Base-by-base conservation (phyloP, 352 stramenopile species). In the Globisporangium yorkense region DNA sequence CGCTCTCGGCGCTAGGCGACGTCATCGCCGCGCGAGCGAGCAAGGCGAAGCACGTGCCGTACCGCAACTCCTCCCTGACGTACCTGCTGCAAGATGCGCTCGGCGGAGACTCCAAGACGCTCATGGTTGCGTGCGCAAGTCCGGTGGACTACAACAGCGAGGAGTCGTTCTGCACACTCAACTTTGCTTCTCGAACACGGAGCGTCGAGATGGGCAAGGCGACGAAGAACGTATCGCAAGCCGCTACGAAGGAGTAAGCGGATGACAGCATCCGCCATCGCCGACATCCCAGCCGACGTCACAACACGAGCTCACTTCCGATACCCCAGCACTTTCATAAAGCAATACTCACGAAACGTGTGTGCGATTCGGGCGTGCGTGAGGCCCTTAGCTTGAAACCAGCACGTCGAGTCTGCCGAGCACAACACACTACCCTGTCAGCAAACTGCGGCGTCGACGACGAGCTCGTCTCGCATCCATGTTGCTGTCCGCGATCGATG, bases 1-100 rank as follows among this genome's bases (percentile, higher is more conserved):
- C 84, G 49, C 77, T 99, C 27, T 97, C 91, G 5, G 96, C 97
- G 24, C 80, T 99, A 15, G 96, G 96, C 15, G 97, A 99, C 71
- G 97, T 99, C 24, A 99, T 99, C 66, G 80, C 86, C 21, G 86
- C 86, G 27, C 82, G 80, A 12, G 84, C 82, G 18, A 93, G 80
- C 65, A 93, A 92, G 50, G 72, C 84, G 24, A 93, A 92, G 63
- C 96, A 99, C 71, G 81, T 98, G 9, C 94, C 94, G 33, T 98
- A 97, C 65, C 78, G 94, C 62, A 97, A 98, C 70, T 97, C 88
- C 29, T 98, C 91, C 31, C 74, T 98, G 39, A 98, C 94, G 39
- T 96, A 94, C 63, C 70, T 98, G 51, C 80, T 98, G 10, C 88
- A 97, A 67, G 92, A 98, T 73, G 93, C 87, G 0, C 68, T 98